Conservation (phyloP, 1,284 basidiomycete genomes). For the Cystobasidiaceae sp. region DNA sequence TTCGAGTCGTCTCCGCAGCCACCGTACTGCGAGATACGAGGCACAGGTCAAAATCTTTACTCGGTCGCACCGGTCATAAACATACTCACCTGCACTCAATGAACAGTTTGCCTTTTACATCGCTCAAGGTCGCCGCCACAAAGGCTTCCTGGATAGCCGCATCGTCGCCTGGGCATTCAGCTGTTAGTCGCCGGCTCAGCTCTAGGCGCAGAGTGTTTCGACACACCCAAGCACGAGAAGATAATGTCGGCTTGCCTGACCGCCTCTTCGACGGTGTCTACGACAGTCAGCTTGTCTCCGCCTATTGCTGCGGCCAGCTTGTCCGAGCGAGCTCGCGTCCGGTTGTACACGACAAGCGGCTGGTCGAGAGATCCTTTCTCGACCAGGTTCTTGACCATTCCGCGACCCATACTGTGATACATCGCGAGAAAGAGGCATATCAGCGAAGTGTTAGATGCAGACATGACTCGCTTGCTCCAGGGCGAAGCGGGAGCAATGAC, state of each 20-base stretch:
- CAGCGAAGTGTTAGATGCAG: too few species aligned
- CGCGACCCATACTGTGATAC: constrained; percentile 23
- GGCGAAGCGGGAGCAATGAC: too few species aligned
- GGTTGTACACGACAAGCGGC: constrained; percentile 21
- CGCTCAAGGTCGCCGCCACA: neutral
- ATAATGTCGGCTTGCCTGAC: constrained; percentile 19
- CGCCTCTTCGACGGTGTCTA: constrained; percentile 13
- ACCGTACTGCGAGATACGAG: neutral
- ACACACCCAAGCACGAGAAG: constrained; percentile 28
- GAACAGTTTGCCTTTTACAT: constrained; percentile 30
- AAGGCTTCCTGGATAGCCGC: constrained; percentile 22
- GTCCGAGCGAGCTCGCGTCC: constrained; percentile 19
- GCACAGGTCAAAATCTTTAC: neutral
- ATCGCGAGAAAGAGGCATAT: too few species aligned
- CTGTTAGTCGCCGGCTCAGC: neutral
- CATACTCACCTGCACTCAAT: constrained; percentile 26
- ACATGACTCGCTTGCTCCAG: too few species aligned
- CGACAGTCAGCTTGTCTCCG: constrained; percentile 7
- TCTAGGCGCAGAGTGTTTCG: neutral
- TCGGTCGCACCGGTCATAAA: neutral
- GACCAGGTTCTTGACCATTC: constrained; percentile 31
- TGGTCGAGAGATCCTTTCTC: constrained; percentile 23
- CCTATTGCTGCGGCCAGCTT: constrained; percentile 8
- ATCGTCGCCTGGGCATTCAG: constrained; percentile 19
- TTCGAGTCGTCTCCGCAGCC: constrained; percentile 10